Evolutionary conservation across 345 rosid species (phyloP).

Genomic region (Melastoma malabathricum): DNA sequence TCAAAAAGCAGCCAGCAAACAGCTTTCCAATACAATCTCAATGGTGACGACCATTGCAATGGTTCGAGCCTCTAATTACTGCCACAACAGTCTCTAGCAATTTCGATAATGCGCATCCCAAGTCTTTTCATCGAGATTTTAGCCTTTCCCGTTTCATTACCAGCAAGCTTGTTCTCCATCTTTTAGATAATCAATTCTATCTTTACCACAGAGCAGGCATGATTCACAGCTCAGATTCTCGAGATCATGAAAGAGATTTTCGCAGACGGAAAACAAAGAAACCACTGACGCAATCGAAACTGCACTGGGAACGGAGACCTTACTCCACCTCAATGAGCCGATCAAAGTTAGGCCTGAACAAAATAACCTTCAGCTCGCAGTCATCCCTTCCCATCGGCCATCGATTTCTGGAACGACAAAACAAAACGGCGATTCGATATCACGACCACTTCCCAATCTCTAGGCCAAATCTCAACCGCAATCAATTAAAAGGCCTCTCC

Average conservation of each 20-base stretch:
- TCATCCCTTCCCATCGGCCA: slow-evolving; percentile 81
- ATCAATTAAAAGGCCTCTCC: not conserved
- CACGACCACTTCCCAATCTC: not conserved
- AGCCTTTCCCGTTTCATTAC: too few relatives aligned
- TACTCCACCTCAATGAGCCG: slow-evolving; percentile 77
- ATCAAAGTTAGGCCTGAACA: slow-evolving; percentile 84
- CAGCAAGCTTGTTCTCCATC: too few relatives aligned
- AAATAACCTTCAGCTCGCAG: slow-evolving; percentile 82
- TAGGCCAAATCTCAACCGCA: not conserved
- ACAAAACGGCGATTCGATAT: not conserved
- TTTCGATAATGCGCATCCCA: too few relatives aligned
- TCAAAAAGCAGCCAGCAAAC: too few relatives aligned
- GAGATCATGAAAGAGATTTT: not conserved
- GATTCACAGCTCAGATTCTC: not conserved
- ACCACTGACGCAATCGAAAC: not conserved
- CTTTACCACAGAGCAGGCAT: not conserved
- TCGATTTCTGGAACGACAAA: slow-evolving; percentile 53
- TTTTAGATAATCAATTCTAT: too few relatives aligned
- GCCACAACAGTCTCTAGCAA: too few relatives aligned
- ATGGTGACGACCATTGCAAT: too few relatives aligned
- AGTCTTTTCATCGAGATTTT: too few relatives aligned
- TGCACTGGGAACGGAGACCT: not conserved
- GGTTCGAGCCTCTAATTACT: too few relatives aligned
- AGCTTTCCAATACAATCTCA: too few relatives aligned
- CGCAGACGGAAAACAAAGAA: not conserved